These are phyloP conservation scores for Aphanomyces invadans DNA, from an alignment of 352 stramenopile genomes.

Conservation along the genomic window DNA sequence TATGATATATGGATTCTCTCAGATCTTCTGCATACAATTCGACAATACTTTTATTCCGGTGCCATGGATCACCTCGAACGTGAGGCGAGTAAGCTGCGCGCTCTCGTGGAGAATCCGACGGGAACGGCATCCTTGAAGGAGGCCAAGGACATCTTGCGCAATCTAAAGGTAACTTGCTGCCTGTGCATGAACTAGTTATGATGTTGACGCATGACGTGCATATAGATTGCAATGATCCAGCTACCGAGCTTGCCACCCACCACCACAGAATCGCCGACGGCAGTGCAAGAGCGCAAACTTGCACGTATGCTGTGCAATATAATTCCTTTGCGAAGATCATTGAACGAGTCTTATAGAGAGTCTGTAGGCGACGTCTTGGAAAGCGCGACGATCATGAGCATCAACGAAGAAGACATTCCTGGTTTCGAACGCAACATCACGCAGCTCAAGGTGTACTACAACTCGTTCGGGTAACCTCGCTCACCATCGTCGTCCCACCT, in stretches of 20 bases:
- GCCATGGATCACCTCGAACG: slow-evolving; percentile 23
- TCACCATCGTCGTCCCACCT: background rate
- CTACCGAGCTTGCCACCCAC: slow-evolving; percentile 79
- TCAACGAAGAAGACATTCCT: slow-evolving; percentile 74
- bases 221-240: slow-evolving; percentile 76
- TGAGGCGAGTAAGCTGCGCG: slow-evolving; percentile 25
- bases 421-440: slow-evolving; percentile 84
- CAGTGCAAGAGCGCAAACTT: slow-evolving; percentile 57
- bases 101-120: slow-evolving; percentile 11
- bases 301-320: slow-evolving; percentile 53
- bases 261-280: slow-evolving; percentile 38
- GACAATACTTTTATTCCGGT: background rate
- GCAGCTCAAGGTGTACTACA: slow-evolving; percentile 86
- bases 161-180: slow-evolving; percentile 18
- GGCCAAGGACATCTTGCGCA: slow-evolving; percentile 18
- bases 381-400: slow-evolving; percentile 82
- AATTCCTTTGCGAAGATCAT: background rate
- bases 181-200: background rate
- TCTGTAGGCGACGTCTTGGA: slow-evolving; percentile 73
- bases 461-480: slow-evolving; percentile 28
- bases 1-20: background rate
- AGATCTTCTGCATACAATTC: background rate
- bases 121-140: slow-evolving; percentile 9
- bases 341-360: background rate
- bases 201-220: background rate